These are phyloP conservation scores for Chlamydomonas sp. DNA, from an alignment of 139 green algal species.

Conservation along the genomic window DNA sequence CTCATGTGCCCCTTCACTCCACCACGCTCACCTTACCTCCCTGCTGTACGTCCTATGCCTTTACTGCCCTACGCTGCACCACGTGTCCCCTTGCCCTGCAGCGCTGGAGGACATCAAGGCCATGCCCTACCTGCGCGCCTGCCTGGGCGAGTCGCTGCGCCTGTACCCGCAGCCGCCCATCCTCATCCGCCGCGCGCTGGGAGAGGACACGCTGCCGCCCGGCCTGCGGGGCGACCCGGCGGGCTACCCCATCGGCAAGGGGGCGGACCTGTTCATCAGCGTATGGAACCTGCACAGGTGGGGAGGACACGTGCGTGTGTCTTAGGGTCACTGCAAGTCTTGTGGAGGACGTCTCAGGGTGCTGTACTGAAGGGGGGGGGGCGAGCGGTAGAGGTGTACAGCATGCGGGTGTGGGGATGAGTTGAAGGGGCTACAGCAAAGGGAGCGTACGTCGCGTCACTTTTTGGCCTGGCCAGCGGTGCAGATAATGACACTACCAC, in stretches of 20 bases:
- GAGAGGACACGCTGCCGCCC: constrained; percentile 82
- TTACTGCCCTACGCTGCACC: background rate
- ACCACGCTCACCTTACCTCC: no score
- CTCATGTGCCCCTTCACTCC: no score
- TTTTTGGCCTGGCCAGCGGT: no score
- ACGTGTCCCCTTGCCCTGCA: constrained; percentile 31
- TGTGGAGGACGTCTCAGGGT: background rate
- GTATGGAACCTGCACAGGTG: constrained; percentile 97
- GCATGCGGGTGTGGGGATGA: no score
- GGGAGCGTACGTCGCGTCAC: no score
- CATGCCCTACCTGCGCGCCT: constrained; percentile 73
- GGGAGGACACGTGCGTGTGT: background rate
- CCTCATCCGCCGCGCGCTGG: constrained; percentile 91
- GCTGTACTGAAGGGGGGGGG: background rate
- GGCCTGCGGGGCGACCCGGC: constrained; percentile 56
- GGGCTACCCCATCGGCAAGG: constrained; percentile 91
- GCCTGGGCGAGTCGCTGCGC: constrained; percentile 89
- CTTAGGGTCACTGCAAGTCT: no score
- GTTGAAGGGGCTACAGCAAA: no score
- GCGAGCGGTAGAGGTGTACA: background rate
- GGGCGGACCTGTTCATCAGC: constrained; percentile 97
- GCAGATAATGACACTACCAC: no score
- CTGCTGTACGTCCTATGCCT: background rate
- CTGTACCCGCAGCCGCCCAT: constrained; percentile 97
- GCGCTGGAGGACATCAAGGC: constrained; percentile 75